phyloP scores from a whole-genome alignment of 2,329 filamentous ascomycete species.

The Akanthomyces dipterigenus region DNA sequence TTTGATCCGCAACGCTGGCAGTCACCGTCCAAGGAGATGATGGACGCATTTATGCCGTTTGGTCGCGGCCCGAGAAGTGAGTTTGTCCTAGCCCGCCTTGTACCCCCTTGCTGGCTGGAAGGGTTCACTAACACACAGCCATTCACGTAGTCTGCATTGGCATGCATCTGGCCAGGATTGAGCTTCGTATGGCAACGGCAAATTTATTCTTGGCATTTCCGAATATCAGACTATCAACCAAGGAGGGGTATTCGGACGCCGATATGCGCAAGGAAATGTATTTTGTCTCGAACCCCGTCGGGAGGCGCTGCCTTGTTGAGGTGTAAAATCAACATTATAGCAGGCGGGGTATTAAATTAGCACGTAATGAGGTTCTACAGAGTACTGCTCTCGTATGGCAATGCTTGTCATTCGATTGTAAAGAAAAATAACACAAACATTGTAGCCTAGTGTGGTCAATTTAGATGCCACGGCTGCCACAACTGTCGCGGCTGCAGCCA shows the following conservation, averaged over 20 bases:
- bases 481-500: too few relatives aligned
- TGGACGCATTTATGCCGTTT: constrained; percentile 42
- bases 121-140: too few relatives aligned
- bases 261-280: not conserved
- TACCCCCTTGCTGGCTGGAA: too few relatives aligned
- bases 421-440: too few relatives aligned
- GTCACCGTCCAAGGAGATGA: constrained; percentile 28
- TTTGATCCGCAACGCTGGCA: constrained; percentile 31
- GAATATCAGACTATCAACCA: constrained; percentile 21
- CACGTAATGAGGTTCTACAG: too few relatives aligned
- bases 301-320: not conserved
- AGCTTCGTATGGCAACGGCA: constrained; percentile 42
- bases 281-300: not conserved
- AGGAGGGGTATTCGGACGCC: not conserved
- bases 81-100: too few relatives aligned
- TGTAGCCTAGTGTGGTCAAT: too few relatives aligned
- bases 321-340: too few relatives aligned
- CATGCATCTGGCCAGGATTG: constrained; percentile 47
- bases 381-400: too few relatives aligned
- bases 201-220: constrained; percentile 23
- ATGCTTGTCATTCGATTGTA: too few relatives aligned
- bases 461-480: too few relatives aligned
- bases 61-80: constrained; percentile 41
- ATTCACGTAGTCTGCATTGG: constrained; percentile 48
- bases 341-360: too few relatives aligned